Percentiles rank a stretch among this genome's conserved stretches.
These are phyloP conservation scores for Ophiostoma sp. DNA, from an alignment of 2,329 filamentous ascomycete species.

Conservation along the genomic window DNA sequence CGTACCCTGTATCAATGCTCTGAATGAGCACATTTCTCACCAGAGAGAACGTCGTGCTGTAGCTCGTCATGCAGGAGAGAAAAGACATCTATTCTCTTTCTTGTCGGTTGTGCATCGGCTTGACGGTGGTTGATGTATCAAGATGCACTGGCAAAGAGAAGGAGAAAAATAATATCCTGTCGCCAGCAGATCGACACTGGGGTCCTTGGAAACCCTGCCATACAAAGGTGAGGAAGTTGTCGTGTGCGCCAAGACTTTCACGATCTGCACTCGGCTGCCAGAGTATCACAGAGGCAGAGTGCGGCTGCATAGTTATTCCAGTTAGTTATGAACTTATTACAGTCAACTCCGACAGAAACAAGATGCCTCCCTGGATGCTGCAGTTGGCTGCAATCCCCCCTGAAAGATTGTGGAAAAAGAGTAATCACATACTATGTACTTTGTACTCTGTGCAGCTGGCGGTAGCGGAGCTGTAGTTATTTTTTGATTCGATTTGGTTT, in stretches of 20 bases:
- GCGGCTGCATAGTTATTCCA: not conserved
- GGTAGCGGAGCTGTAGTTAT: not conserved
- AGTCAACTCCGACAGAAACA: constrained; percentile 1
- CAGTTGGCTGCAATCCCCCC: not conserved
- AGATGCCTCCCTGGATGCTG: constrained; percentile 1
- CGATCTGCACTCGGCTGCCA: not conserved
- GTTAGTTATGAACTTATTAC: not conserved
- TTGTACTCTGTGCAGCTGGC: too few species aligned
- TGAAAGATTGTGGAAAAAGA: not conserved
- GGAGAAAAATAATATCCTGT: not conserved
- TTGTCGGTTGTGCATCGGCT: too few species aligned
- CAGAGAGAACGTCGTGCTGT: too few species aligned
- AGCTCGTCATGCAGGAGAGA: too few species aligned
- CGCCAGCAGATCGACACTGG: constrained; percentile 3
- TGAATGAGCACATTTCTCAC: not conserved
- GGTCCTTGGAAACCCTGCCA: constrained; percentile 3
- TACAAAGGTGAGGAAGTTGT: not conserved
- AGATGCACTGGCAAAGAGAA: too few species aligned
- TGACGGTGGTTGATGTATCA: too few species aligned
- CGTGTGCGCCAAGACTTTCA: not conserved
- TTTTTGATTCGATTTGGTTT: not conserved
- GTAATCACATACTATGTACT: not conserved
- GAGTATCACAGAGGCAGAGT: not conserved
- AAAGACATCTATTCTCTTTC: too few species aligned
- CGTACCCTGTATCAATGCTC: not conserved